Evolutionary conservation across 2,329 filamentous ascomycete genomes (phyloP), one percentile per base, ranked within the genome.

Genomic region (Clonostachys rhizophaga): DNA sequence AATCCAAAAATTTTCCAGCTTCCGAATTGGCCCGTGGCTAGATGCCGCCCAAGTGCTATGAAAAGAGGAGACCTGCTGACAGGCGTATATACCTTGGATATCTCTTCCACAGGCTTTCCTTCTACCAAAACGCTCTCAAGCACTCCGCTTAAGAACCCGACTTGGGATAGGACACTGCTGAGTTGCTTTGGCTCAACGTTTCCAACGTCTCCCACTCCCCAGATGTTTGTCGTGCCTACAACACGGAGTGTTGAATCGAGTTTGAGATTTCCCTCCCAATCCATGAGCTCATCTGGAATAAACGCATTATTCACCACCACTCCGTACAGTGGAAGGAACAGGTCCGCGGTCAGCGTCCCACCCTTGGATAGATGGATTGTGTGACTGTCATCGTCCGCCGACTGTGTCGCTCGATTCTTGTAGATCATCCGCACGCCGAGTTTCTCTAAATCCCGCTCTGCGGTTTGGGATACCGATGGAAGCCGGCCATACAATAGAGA

Each of bases 271-370:
- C 66, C 63, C 0, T 45, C 18, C 3, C 50, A 39, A 34, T 69
- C 66, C 5, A 68, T 50, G 41, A 72, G 56, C 2, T 53, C 40
- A 0, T 48, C 37, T 0, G 71, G 66, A 11, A 68, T 47, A 47
- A 74, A 75, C 0, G 56, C 52, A 0, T 66, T 70, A 56, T 78
- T 79, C 43, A 67, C 60, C 1, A 54, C 48, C 13, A 70, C 49
- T 36, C 76, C 76, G 47, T 67, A 64, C 0, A 73, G 65, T 1
- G 75, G 72, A 4, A 79, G 58, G 54, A 73, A 69, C 34, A 75
- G 54, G 16, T 68, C 66, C 39, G 64, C 54, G 4, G 52, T 57
- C 42, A 60, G 50, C 5, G 58, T 60, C n/a, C 50, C 54, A 24
- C 58, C 58, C 36, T 58, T 57, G 6, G 59, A 65, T 34, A 70